phyloP scores from a whole-genome alignment of 352 stramenopile genomes.

The Phytophthora sp. region DNA sequence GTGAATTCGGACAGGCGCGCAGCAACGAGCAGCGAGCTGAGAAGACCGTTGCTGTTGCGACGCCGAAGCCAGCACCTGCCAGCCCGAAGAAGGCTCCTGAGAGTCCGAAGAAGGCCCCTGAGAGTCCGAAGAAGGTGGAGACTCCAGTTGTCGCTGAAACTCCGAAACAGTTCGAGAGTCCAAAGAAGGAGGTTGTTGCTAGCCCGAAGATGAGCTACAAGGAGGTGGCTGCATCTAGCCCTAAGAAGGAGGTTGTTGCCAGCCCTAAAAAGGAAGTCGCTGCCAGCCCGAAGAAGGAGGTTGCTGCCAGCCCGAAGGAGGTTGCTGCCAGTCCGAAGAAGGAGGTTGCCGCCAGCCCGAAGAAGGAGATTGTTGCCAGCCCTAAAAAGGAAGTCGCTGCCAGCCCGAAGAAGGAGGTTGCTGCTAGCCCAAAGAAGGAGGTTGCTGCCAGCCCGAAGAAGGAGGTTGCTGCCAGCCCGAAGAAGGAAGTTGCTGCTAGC shows the following conservation, averaged over 20 bases:
- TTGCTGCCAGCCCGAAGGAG: neutral
- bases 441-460: constrained; percentile 1
- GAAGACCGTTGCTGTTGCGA: constrained; percentile 1
- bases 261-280: too few species aligned
- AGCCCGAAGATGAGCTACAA: neutral
- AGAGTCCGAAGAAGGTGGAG: constrained; percentile 11
- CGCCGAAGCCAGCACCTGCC: neutral
- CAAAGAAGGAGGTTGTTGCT: too few species aligned
- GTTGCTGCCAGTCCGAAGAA: constrained; percentile 15
- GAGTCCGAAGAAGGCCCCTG: constrained; percentile 3
- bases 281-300: constrained; percentile 5
- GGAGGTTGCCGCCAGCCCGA: neutral
- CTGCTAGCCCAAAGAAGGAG: constrained; percentile 16
- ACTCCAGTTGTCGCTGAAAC: neutral
- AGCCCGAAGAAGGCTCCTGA: constrained; percentile 7
- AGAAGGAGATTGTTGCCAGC: neutral
- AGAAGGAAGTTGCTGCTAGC: constrained; percentile 3
- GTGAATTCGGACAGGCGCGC: too few species aligned
- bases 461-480: constrained; percentile 1
- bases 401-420: neutral
- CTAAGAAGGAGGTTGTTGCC: constrained; percentile 5
- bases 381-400: constrained; percentile 12
- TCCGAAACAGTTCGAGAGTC: too few species aligned
- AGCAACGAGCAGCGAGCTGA: neutral
- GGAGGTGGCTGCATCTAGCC: neutral